Conservation (phyloP, 352 stramenopile species). For the Phytophthora aleatoria region DNA sequence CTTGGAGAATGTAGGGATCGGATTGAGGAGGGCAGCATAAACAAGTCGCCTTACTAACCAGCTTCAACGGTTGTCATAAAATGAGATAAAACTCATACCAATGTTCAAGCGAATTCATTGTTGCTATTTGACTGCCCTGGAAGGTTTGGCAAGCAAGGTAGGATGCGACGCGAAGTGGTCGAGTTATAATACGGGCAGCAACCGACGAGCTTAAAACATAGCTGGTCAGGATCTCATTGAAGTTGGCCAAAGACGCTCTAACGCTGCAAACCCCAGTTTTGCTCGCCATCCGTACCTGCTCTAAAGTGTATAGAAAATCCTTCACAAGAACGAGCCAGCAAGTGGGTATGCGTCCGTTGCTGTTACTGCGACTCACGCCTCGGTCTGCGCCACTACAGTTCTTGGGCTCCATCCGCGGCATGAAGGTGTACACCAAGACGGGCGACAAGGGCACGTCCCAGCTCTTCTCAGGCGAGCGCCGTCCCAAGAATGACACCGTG, state of each 20-base stretch:
- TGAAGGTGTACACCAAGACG: constrained; percentile 94
- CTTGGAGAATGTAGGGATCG: constrained; percentile 7
- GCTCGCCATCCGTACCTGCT: constrained; percentile 8
- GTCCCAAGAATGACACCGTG: constrained; percentile 83
- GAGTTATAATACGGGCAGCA: no score
- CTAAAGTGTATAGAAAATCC: neutral
- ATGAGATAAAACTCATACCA: no score
- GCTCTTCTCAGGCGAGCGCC: constrained; percentile 90
- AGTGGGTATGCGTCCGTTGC: constrained; percentile 9
- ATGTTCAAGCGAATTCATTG: neutral
- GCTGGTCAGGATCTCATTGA: neutral
- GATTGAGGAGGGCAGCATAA: constrained; percentile 9
- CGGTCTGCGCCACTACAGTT: neutral
- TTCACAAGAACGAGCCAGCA: constrained; percentile 2
- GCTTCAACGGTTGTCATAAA: no score
- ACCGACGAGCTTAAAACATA: no score
- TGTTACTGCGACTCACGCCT: constrained; percentile 10
- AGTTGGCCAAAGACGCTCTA: neutral
- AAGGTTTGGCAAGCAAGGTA: no score
- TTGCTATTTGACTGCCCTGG: neutral
- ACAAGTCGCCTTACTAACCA: neutral
- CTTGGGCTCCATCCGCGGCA: constrained; percentile 28
- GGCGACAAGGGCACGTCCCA: constrained; percentile 93
- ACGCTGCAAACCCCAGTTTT: neutral
- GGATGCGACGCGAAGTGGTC: no score